Evolutionary conservation across 2,329 filamentous ascomycete genomes (phyloP).

Genomic region (Peltaster fructicola): DNA sequence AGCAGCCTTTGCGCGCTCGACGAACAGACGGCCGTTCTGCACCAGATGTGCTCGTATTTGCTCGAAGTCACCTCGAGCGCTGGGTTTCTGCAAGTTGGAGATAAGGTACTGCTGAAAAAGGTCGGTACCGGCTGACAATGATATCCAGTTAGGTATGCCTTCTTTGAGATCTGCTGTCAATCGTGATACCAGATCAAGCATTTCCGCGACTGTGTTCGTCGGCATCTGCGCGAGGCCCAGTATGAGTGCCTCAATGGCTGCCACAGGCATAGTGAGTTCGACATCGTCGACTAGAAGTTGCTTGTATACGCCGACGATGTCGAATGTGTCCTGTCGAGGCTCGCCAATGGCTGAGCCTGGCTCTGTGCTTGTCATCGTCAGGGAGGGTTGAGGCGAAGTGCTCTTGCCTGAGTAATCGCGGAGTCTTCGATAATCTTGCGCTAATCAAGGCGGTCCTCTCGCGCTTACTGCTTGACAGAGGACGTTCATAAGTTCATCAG

Average conservation of each 20-base stretch:
- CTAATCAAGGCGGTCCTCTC: no score
- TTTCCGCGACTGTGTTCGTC: constrained; percentile 82
- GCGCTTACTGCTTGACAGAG: no score
- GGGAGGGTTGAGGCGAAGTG: no score
- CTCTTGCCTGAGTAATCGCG: no score
- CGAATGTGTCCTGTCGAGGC: constrained; percentile 18
- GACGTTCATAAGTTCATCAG: no score
- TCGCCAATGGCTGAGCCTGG: no score
- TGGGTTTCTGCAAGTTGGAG: constrained; percentile 43
- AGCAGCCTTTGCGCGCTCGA: constrained; percentile 67
- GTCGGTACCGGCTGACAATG: constrained; percentile 82
- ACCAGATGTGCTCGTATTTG: constrained; percentile 68
- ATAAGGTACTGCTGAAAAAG: constrained; percentile 91
- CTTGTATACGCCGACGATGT: constrained; percentile 49
- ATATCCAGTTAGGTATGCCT: constrained; percentile 72
- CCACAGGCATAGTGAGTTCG: constrained; percentile 87
- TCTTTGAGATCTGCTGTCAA: constrained; percentile 63
- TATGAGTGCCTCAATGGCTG: constrained; percentile 82
- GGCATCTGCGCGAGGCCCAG: constrained; percentile 63
- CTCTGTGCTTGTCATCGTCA: no score
- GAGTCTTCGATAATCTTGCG: no score
- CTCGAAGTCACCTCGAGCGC: constrained; percentile 48
- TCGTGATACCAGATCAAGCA: constrained; percentile 64
- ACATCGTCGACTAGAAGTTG: constrained; percentile 49
- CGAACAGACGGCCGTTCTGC: constrained; percentile 73